Evolutionary conservation across 306 rosid species (phyloP).

Genomic region (Prunus mongolica): DNA sequence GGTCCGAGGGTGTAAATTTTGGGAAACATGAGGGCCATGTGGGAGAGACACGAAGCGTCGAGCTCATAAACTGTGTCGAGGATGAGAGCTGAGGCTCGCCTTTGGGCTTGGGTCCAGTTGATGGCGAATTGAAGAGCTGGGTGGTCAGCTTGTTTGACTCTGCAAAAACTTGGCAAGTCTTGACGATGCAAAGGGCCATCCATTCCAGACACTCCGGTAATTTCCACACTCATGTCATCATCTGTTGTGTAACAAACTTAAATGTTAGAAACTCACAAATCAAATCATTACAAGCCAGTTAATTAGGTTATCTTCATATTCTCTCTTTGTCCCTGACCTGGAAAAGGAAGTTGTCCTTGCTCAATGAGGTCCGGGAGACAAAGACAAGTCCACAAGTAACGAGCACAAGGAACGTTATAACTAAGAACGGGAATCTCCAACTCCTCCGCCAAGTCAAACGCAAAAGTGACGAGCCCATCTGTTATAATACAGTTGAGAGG

Average conservation of each 20-base stretch:
- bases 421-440: background rate
- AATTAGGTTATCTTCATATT: no score
- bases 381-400: background rate
- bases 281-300: no score
- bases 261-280: background rate
- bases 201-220: background rate
- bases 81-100: conserved; percentile 11
- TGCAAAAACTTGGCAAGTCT: background rate
- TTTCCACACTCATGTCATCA: conserved; percentile 7
- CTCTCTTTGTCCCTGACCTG: background rate
- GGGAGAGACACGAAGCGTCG: background rate
- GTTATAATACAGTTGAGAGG: background rate
- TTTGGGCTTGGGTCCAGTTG: background rate
- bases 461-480: background rate
- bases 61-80: conserved; percentile 9
- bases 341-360: conserved; percentile 19
- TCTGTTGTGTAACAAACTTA: background rate
- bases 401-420: background rate
- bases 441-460: conserved; percentile 8
- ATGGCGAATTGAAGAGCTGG: background rate
- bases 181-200: conserved; percentile 1
- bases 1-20: conserved; percentile 18
- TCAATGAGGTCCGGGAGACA: conserved; percentile 2
- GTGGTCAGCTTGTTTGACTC: background rate
- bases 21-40: background rate